Conservation (phyloP, 164 flowering plant species). For the Chimonanthus praecox region DNA sequence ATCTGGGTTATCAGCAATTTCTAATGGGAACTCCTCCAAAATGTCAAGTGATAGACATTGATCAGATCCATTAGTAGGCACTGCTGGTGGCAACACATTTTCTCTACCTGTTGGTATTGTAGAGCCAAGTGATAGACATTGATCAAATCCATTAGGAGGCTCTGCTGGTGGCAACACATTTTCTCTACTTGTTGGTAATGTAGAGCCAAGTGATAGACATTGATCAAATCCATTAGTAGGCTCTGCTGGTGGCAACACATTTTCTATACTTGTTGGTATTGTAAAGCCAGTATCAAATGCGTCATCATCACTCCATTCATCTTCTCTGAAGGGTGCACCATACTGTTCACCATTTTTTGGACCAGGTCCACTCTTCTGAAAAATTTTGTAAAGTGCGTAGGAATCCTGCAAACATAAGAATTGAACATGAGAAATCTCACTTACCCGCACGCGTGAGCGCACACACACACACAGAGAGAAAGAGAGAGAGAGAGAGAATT, state of each 20-base stretch:
- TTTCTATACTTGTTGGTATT: constrained; percentile 10
- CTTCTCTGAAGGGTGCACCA: constrained; percentile 88
- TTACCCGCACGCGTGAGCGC: no score
- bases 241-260: constrained; percentile 8
- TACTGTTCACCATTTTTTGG: constrained; percentile 98
- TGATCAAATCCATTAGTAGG: constrained; percentile 13
- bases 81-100: no score
- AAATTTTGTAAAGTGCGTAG: constrained; percentile 79
- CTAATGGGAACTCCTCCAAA: constrained; percentile 29
- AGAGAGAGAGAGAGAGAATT: no score
- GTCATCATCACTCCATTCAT: constrained; percentile 75
- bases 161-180: no score
- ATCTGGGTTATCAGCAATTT: constrained; percentile 25
- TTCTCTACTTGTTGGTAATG: no score
- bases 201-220: background rate
- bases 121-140: background rate
- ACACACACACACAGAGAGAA: no score
- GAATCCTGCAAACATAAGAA: constrained; percentile 37
- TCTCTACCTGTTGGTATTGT: no score
- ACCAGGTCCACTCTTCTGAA: constrained; percentile 91
- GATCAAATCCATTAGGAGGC: no score
- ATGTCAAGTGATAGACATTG: constrained; percentile 8
- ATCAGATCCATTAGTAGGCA: no score
- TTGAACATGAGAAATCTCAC: background rate
- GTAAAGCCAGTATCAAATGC: constrained; percentile 7